Conservation (phyloP, 1,284 basidiomycete species). For the Ceratobasidium sp. region DNA sequence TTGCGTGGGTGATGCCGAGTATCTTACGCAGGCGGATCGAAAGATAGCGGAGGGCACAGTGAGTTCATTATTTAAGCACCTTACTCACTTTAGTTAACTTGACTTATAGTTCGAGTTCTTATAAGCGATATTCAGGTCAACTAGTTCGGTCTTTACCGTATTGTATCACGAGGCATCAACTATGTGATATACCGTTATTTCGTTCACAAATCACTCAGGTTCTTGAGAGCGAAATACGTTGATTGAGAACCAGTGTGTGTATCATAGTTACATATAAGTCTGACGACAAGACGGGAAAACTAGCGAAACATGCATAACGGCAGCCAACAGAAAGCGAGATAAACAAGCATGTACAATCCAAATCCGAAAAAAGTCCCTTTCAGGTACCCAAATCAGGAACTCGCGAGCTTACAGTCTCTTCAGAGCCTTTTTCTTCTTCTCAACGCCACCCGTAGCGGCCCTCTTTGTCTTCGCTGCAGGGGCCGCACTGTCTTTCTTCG, state of each 20-base stretch:
- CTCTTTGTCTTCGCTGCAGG: conserved; percentile 58
- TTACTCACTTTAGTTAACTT: too few relatives aligned
- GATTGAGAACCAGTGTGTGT: not conserved
- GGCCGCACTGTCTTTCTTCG: conserved; percentile 69
- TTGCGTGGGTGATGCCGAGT: not conserved
- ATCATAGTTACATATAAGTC: conserved; percentile 29
- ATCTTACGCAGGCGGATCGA: conserved; percentile 26
- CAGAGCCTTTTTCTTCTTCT: conserved; percentile 87
- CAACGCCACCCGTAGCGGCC: conserved; percentile 58
- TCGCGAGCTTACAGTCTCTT: conserved; percentile 72
- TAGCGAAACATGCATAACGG: conserved; percentile 46
- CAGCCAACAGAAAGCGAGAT: conserved; percentile 17
- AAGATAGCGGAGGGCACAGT: conserved; percentile 11
- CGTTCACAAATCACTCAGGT: not conserved
- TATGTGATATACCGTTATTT: too few relatives aligned
- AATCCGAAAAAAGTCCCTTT: not conserved
- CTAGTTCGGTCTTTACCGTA: not conserved
- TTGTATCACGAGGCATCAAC: too few relatives aligned
- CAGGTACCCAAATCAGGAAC: not conserved
- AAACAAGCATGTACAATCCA: conserved; percentile 13
- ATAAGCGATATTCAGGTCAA: not conserved
- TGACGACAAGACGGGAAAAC: conserved; percentile 5
- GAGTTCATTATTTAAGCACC: not conserved
- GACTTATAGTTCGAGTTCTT: conserved; percentile 12
- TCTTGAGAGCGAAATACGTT: not conserved